phyloP scores from a whole-genome alignment of 1,284 basidiomycete species.

The Nidula niveotomentosa region DNA sequence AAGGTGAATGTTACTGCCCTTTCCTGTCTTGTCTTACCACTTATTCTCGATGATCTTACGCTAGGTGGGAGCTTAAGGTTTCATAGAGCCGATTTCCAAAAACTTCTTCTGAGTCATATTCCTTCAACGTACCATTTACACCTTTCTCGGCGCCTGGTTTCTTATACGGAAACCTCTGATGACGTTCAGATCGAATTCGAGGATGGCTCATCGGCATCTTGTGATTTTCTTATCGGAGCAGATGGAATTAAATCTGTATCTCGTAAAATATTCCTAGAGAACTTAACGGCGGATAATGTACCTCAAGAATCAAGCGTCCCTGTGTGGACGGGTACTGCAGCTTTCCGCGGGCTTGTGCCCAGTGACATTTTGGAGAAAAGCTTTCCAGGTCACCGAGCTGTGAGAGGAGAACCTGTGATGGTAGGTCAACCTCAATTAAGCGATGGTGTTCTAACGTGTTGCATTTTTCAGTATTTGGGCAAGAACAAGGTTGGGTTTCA shows the following conservation, averaged over 20 bases:
- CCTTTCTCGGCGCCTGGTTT: not conserved
- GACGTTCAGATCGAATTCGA: constrained; percentile 1
- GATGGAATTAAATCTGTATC: constrained; percentile 7
- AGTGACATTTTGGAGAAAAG: constrained; percentile 29
- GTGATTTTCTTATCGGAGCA: constrained; percentile 5
- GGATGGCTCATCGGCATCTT: constrained; percentile 1
- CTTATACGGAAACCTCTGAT: constrained; percentile 1
- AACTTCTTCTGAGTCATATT: not conserved
- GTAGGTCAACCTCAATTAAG: constrained; percentile 20
- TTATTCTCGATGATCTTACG: too few relatives aligned
- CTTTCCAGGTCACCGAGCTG: constrained; percentile 30
- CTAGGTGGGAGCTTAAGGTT: constrained; percentile 17
- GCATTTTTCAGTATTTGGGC: constrained; percentile 36
- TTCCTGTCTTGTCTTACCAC: too few relatives aligned
- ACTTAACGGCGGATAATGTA: not conserved
- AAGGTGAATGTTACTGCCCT: constrained; percentile 7
- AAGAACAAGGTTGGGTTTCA: constrained; percentile 30
- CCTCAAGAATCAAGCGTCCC: constrained; percentile 17
- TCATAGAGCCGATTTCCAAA: constrained; percentile 15
- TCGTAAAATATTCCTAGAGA: not conserved
- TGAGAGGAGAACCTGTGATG: constrained; percentile 27
- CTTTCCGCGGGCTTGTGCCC: constrained; percentile 38
- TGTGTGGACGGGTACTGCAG: constrained; percentile 36
- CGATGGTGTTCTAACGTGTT: too few relatives aligned
- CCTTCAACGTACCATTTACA: not conserved